Conservation (phyloP, 495 filamentous ascomycete species). For the Jackrogersella minutella region DNA sequence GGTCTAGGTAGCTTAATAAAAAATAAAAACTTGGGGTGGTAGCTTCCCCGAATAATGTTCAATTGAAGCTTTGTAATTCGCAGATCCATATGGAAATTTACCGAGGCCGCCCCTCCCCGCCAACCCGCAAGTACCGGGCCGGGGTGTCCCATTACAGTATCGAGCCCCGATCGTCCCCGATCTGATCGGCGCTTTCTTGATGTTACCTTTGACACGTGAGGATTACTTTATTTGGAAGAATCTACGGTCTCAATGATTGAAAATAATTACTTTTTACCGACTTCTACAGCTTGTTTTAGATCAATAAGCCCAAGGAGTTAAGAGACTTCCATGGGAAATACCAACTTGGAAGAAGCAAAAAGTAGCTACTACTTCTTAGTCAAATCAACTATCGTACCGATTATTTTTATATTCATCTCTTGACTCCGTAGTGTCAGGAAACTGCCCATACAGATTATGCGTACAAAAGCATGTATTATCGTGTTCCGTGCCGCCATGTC, state of each 20-base stretch:
- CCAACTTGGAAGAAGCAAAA: too few relatives aligned
- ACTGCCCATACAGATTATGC: constrained; percentile 39
- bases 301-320: not conserved
- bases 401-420: constrained; percentile 30
- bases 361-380: not conserved
- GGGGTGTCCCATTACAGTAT: too few relatives aligned
- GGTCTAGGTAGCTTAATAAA: too few relatives aligned
- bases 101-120: constrained; percentile 28
- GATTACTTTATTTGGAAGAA: not conserved
- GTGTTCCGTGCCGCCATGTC: constrained; percentile 35
- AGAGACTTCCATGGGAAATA: not conserved
- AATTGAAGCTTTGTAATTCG: constrained; percentile 40
- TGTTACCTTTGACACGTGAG: not conserved
- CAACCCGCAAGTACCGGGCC: not conserved
- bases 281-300: not conserved
- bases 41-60: not conserved
- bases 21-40: too few relatives aligned
- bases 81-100: constrained; percentile 29
- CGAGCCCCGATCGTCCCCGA: constrained; percentile 23
- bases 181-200: constrained; percentile 2
- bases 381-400: constrained; percentile 1
- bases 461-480: constrained; percentile 40
- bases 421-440: constrained; percentile 18
- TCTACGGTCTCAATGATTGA: not conserved
- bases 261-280: too few relatives aligned